phyloP scores from a whole-genome alignment of 768 basidiomycete species.

The Auricularia heimuer region DNA sequence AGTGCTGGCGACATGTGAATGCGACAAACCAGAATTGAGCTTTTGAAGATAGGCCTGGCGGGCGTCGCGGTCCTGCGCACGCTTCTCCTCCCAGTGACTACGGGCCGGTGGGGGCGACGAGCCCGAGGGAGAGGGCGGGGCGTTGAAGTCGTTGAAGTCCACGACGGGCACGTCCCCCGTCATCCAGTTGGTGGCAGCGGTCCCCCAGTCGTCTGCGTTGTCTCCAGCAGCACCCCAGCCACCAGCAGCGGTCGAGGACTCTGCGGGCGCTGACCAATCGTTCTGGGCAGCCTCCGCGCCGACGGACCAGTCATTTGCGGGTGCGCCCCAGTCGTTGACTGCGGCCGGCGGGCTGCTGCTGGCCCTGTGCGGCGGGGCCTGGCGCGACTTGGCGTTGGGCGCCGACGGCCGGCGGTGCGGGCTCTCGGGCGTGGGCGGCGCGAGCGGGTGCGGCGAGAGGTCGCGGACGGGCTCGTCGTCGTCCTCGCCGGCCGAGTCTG shows the following conservation, averaged over 20 bases:
- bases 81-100: background rate
- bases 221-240: background rate
- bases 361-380: background rate
- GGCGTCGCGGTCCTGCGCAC: constrained; percentile 22
- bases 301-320: background rate
- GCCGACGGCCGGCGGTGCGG: background rate
- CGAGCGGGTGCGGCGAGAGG: constrained; percentile 24
- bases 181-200: background rate
- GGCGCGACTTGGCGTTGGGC: background rate
- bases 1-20: background rate
- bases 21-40: constrained; percentile 34
- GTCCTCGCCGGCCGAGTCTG: constrained; percentile 44
- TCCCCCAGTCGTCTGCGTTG: background rate
- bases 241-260: background rate
- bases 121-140: constrained; percentile 30
- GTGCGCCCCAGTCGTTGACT: background rate
- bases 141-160: constrained; percentile 56
- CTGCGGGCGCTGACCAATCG: background rate
- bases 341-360: background rate
- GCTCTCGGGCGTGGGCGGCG: background rate
- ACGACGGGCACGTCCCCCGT: constrained; percentile 63
- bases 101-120: constrained; percentile 17
- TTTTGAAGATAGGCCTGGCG: constrained; percentile 82
- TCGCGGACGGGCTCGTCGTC: constrained; percentile 50
- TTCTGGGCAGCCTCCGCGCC: background rate